phyloP scores from a whole-genome alignment of 2,329 filamentous ascomycete species.

The Cercospora sojina region DNA sequence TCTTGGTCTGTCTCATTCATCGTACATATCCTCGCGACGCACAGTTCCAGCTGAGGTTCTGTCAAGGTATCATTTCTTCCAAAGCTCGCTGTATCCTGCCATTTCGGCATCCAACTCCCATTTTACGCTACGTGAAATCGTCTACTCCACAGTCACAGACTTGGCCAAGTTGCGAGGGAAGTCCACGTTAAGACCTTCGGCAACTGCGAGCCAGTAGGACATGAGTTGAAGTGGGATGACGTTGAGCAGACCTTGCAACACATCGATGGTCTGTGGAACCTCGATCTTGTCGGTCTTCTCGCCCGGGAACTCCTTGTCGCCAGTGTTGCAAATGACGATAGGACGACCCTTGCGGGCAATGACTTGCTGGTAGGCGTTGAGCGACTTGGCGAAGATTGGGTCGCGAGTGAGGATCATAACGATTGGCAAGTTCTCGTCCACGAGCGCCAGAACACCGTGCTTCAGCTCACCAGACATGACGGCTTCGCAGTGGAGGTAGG shows the following conservation, averaged over 20 bases:
- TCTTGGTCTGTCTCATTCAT: not conserved
- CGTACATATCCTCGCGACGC: slow-evolving; percentile 12
- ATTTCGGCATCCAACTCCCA: not conserved
- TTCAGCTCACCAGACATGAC: slow-evolving; percentile 99
- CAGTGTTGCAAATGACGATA: slow-evolving; percentile 95
- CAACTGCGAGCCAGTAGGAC: slow-evolving; percentile 97
- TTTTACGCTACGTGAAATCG: not conserved
- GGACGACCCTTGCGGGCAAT: slow-evolving; percentile 93
- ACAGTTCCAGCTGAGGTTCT: slow-evolving; percentile 16
- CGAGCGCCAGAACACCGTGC: slow-evolving; percentile 94
- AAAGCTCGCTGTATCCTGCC: slow-evolving; percentile 3
- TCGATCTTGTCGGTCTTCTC: slow-evolving; percentile 95
- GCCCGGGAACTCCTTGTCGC: slow-evolving; percentile 82
- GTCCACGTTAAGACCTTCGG: slow-evolving; percentile 94
- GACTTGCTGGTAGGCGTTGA: slow-evolving; percentile 99
- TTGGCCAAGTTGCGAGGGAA: slow-evolving; percentile 99
- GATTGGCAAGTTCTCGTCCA: slow-evolving; percentile 97
- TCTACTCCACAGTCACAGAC: slow-evolving; percentile 95
- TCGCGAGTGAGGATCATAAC: slow-evolving; percentile 99
- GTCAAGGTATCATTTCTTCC: slow-evolving; percentile 10
- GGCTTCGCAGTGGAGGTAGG: slow-evolving; percentile 97
- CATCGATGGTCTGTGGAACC: slow-evolving; percentile 92
- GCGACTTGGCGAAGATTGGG: slow-evolving; percentile 94
- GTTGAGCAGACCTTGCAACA: slow-evolving; percentile 93
- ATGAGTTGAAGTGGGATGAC: slow-evolving; percentile 97